These are phyloP conservation scores for Phellopilus nigrolimitatus DNA, from an alignment of 1,284 basidiomycete species.

Conservation along the genomic window DNA sequence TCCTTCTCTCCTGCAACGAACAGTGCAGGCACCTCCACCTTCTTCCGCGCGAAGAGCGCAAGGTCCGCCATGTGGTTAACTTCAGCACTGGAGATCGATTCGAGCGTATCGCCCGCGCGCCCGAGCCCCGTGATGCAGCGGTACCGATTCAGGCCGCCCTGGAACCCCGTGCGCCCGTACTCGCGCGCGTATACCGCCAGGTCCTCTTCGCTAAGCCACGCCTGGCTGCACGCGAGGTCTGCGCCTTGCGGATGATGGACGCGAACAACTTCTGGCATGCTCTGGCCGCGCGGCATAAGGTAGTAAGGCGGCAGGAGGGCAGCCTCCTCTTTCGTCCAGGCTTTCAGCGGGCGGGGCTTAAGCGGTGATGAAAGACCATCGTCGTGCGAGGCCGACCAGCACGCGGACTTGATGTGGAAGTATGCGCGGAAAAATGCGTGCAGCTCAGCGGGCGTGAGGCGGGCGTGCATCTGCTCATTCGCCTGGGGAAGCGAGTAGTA, in stretches of 20 bases:
- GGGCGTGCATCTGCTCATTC: conserved; percentile 42
- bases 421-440: conserved; percentile 50
- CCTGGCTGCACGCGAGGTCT: conserved; percentile 6
- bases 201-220: conserved; percentile 48
- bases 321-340: conserved; percentile 33
- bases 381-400: conserved; percentile 33
- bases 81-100: conserved; percentile 22
- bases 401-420: conserved; percentile 55
- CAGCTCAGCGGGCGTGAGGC: conserved; percentile 38
- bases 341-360: conserved; percentile 35
- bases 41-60: conserved; percentile 27
- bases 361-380: conserved; percentile 28
- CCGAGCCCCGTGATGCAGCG: conserved; percentile 31
- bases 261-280: conserved; percentile 47
- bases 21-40: conserved; percentile 45
- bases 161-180: conserved; percentile 52
- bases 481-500: conserved; percentile 47
- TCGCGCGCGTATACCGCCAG: conserved; percentile 45
- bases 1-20: conserved; percentile 51
- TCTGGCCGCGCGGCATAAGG: conserved; percentile 48
- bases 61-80: conserved; percentile 22
- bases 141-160: conserved; percentile 57
- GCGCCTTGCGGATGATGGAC: conserved; percentile 1
- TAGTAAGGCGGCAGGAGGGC: conserved; percentile 55
- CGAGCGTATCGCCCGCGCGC: conserved; percentile 21